Evolutionary conservation across 257 asterid genomes (phyloP).

Genomic region (Solanum pennellii): DNA sequence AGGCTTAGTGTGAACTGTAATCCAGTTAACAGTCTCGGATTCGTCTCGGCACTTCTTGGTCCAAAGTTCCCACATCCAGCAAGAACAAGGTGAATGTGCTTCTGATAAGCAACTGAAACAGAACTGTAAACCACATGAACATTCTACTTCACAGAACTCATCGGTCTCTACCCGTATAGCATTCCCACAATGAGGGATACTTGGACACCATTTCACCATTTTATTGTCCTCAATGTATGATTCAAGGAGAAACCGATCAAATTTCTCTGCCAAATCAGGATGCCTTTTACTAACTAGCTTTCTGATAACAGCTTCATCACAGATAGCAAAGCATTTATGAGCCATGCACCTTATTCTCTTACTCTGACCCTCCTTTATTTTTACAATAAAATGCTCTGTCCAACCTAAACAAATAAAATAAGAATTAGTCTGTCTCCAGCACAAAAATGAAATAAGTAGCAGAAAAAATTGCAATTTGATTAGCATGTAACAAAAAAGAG

Average conservation of each 20-base stretch:
- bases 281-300: slow-evolving; percentile 49
- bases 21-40: slow-evolving; percentile 95
- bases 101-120: slow-evolving; percentile 88
- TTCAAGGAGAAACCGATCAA: slow-evolving; percentile 90
- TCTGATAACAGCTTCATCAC: slow-evolving; percentile 69
- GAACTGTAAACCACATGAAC: slow-evolving; percentile 88
- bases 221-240: slow-evolving; percentile 95
- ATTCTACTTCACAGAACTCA: slow-evolving; percentile 85
- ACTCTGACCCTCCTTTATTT: slow-evolving; percentile 95
- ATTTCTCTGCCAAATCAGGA: slow-evolving; percentile 79
- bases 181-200: slow-evolving; percentile 96
- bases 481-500: background rate
- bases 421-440: background rate
- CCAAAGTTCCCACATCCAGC: slow-evolving; percentile 95
- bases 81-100: slow-evolving; percentile 98
- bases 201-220: slow-evolving; percentile 99
- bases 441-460: background rate
- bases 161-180: slow-evolving; percentile 85
- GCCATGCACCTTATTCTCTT: slow-evolving; percentile 97
- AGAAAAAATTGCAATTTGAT: background rate
- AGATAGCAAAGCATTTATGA: slow-evolving; percentile 74
- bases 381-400: slow-evolving; percentile 95
- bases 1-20: slow-evolving; percentile 76
- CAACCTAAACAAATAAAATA: slow-evolving; percentile 49
- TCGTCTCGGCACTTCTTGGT: slow-evolving; percentile 91